A percentile compares a stretch with the other conserved stretches of the same genome.
These are phyloP conservation scores for Tulasnella sp. DNA, from an alignment of 768 basidiomycete species.

Conservation along the genomic window DNA sequence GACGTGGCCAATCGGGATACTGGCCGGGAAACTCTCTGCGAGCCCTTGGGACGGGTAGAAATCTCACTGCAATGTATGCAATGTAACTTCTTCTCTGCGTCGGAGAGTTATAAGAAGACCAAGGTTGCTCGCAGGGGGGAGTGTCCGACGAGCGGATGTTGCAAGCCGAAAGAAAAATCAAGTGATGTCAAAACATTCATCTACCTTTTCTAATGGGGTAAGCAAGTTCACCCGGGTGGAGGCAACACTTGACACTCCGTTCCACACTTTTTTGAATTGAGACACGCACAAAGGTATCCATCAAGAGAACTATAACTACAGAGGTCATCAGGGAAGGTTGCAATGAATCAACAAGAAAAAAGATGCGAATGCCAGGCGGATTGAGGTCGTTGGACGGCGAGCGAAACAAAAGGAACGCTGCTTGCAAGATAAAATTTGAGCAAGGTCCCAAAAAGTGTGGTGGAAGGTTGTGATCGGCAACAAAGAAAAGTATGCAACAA, in stretches of 20 bases:
- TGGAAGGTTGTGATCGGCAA: not conserved
- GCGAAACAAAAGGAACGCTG: not conserved
- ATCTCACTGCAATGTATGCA: no score
- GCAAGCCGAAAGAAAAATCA: not conserved
- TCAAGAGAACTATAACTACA: not conserved
- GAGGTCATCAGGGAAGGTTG: not conserved
- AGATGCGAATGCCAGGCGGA: not conserved
- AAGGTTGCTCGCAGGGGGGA: no score
- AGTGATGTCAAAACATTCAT: not conserved
- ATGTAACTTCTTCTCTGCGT: no score
- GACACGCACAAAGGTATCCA: not conserved
- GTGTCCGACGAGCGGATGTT: no score
- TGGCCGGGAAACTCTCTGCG: no score
- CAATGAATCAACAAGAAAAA: not conserved
- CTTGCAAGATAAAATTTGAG: not conserved
- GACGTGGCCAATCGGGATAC: no score
- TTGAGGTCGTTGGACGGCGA: not conserved
- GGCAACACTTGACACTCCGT: not conserved
- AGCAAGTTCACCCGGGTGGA: not conserved
- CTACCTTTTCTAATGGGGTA: not conserved
- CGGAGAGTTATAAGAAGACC: no score
- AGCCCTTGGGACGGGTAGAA: no score
- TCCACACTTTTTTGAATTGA: not conserved
- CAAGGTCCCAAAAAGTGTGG: not conserved
- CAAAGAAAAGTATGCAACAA: slow-evolving; percentile 2